These are phyloP conservation scores for Grammothele lineata DNA, from an alignment of 768 basidiomycete species.

Conservation along the genomic window DNA sequence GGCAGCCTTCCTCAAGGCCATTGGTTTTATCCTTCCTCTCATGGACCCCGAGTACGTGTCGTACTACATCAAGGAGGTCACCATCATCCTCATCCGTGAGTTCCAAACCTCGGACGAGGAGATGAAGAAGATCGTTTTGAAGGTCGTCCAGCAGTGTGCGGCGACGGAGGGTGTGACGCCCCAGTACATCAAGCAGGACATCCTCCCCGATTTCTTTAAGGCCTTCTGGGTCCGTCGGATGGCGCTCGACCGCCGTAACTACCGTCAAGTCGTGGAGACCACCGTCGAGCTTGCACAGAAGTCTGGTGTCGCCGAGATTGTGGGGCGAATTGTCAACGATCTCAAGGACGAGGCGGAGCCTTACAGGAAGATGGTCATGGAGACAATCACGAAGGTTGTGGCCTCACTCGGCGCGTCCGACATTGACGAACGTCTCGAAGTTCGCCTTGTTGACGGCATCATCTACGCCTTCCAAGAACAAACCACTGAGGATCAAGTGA, in stretches of 20 bases:
- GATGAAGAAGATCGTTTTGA: slow-evolving; percentile 99
- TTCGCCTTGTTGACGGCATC: slow-evolving; percentile 94
- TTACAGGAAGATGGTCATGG: slow-evolving; percentile 99
- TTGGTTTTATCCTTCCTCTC: slow-evolving; percentile 98
- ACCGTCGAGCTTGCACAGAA: slow-evolving; percentile 98
- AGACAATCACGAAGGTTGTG: slow-evolving; percentile 97
- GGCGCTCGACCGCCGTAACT: slow-evolving; percentile 95
- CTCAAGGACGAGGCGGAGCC: slow-evolving; percentile 89
- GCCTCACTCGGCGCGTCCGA: slow-evolving; percentile 94
- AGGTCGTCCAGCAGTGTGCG: slow-evolving; percentile 98
- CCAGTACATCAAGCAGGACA: slow-evolving; percentile 94
- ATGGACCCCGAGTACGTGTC: slow-evolving; percentile 99
- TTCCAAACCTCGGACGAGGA: slow-evolving; percentile 99
- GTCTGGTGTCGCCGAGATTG: slow-evolving; percentile 93
- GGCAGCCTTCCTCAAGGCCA: slow-evolving; percentile 94
- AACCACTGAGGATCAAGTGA: slow-evolving; percentile 97
- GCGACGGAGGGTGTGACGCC: slow-evolving; percentile 98
- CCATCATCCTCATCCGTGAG: slow-evolving; percentile 94
- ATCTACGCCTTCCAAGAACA: slow-evolving; percentile 99
- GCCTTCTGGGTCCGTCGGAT: slow-evolving; percentile 98
- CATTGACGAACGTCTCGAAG: slow-evolving; percentile 93
- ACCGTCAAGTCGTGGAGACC: slow-evolving; percentile 96
- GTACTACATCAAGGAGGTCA: slow-evolving; percentile 98
- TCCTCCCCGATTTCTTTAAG: slow-evolving; percentile 98
- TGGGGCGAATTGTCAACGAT: slow-evolving; percentile 82